Base-by-base conservation (phyloP, 2,329 filamentous ascomycete species). In the Alternaria solani region DNA sequence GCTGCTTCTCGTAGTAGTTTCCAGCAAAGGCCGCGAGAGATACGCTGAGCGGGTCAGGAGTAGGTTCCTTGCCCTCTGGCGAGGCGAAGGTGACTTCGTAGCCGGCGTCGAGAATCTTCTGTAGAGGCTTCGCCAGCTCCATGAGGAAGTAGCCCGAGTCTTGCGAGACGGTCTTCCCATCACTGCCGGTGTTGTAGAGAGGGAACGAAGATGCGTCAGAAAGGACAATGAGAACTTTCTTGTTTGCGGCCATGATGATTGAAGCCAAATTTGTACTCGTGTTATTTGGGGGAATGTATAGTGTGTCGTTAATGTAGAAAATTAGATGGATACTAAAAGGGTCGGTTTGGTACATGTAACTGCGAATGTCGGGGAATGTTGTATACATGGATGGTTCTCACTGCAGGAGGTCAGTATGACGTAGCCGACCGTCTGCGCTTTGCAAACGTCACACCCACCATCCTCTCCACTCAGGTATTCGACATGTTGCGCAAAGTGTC, bases 1-100 rank as follows among this genome's bases (percentile, higher is more conserved):
- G 73, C 23, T 73, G 67, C 26, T 79, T 79, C 59, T 82, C 79
- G 67, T 81, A 81, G 66, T 79, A 81, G 65, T 82, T 82, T n/a
- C 81, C 81, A 3, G 77, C 81, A 56, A 81, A 83, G 4, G 80
- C 78, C 16, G 79, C 68, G 0, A 82, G 75, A 3, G 74, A 77
- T 59, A 79, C 72, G 62, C 79, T 81, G 63, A 78, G 76, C 0
- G 81, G 81, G 47, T 83, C 81, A 18, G 81, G 75, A 1, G 70
- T 68, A 0, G 81, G 81, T 41, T 81, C 76, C 28, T 75, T 73
- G 61, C 81, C 81, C 44, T 77, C 65, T 0, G 81, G 81, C 0
- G 80, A 81, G n/a, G 81, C 79, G 61, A 83, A 83, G 11, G 79
- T 82, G 25, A 82, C 75, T 67, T 82, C 77, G 65, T 81, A 80